Percentiles rank a stretch among this genome's conserved stretches.
Conservation (phyloP, 1,284 basidiomycete species). For the Puccinia coronata region DNA sequence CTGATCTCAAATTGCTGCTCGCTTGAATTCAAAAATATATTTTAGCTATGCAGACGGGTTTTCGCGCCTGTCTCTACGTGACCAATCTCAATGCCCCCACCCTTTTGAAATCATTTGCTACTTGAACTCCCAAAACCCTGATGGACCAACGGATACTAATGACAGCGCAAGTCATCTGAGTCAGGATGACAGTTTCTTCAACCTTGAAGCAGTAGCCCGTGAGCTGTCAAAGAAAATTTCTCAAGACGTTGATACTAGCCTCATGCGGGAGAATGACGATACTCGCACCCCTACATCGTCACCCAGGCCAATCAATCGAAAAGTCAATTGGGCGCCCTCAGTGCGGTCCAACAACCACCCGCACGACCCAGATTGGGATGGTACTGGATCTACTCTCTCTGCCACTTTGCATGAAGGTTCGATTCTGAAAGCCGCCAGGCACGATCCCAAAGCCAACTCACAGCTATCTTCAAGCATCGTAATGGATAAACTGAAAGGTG, state of each 20-base stretch:
- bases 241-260: not conserved
- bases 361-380: slow-evolving; percentile 25
- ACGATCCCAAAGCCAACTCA: slow-evolving; percentile 6
- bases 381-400: slow-evolving; percentile 26
- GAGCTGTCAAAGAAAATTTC: not conserved
- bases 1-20: not conserved
- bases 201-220: slow-evolving; percentile 1
- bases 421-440: slow-evolving; percentile 5
- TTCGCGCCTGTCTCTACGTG: slow-evolving; percentile 8
- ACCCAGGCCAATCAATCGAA: not conserved
- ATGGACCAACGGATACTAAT: not conserved
- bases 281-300: not conserved
- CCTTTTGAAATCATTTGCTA: slow-evolving; percentile 46
- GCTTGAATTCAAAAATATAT: not conserved
- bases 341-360: slow-evolving; percentile 32
- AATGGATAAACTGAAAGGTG: slow-evolving; percentile 14
- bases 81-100: slow-evolving; percentile 33
- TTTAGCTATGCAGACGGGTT: slow-evolving; percentile 36
- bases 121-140: slow-evolving; percentile 14
- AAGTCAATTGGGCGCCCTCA: slow-evolving; percentile 47
- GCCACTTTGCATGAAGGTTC: slow-evolving; percentile 19
- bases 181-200: slow-evolving; percentile 3
- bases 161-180: not conserved
- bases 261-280: not conserved
- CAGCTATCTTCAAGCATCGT: slow-evolving; percentile 10